These are phyloP conservation scores for Neurospora sp. DNA, from an alignment of 495 filamentous ascomycete genomes.

Conservation along the genomic window DNA sequence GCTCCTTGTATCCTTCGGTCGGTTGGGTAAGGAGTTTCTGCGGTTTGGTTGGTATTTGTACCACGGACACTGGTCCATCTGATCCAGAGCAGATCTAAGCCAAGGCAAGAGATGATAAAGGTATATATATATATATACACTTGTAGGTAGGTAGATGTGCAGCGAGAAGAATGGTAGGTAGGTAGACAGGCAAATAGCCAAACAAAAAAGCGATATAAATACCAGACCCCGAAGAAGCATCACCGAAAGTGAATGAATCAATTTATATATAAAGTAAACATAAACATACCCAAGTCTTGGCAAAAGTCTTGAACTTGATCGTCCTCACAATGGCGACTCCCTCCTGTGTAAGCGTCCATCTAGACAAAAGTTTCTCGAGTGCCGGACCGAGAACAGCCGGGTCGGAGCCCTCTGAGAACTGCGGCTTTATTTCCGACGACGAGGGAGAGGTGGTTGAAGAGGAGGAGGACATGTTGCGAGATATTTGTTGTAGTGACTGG, in stretches of 20 bases:
- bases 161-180: too few relatives aligned
- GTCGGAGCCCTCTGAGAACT: conserved; percentile 25
- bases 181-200: too few relatives aligned
- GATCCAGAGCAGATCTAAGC: too few relatives aligned
- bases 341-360: conserved; percentile 40
- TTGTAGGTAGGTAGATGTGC: too few relatives aligned
- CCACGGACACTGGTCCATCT: too few relatives aligned
- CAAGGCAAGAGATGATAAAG: too few relatives aligned
- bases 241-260: not conserved
- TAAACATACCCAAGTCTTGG: conserved; percentile 47
- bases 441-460: not conserved
- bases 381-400: conserved; percentile 8
- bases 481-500: not conserved
- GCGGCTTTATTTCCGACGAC: not conserved
- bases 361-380: conserved; percentile 11
- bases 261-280: not conserved
- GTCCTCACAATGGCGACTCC: conserved; percentile 45
- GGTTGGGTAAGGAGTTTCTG: too few relatives aligned
- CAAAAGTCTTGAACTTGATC: conserved; percentile 55
- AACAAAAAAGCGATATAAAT: too few relatives aligned
- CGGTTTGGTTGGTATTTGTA: too few relatives aligned
- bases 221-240: too few relatives aligned
- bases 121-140: too few relatives aligned
- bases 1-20: too few relatives aligned
- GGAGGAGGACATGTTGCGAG: not conserved